Evolutionary conservation across 768 basidiomycete genomes (phyloP), one percentile per base, ranked within the genome.

Genomic region (Psilocybe sp.): DNA sequence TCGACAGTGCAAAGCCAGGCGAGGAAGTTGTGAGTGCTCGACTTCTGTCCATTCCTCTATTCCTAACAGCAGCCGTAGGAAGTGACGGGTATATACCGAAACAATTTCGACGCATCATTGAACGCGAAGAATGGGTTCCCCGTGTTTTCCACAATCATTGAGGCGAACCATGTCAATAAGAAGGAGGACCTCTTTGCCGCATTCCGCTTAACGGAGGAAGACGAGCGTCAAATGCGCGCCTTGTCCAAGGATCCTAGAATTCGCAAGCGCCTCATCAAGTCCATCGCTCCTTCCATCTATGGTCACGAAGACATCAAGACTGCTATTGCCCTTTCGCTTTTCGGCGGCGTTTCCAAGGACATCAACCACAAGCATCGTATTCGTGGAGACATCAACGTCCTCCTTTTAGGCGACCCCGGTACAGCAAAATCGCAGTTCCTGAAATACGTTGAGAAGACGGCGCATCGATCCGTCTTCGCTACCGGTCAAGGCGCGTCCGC

Each of bases 261-360:
- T 59, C 84, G 92, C 55, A 98, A 97, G 69, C 87, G 97, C 19
- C 96, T 99, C 65, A 82, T 98, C 73, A 99, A 99, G 69, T 97
- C 93, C 11, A 97, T 99, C 50, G 97, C 97, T 2, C 97, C 97
- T 0, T 97, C 94, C 34, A 98, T 99, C 68, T 99, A 98, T 60
- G 97, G 97, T 3, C 97, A 99, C 66, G 97, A 98, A 65, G 89
- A 98, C 65, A 98, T 99, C 78, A 98, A 98, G 72, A 97, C 96
- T 0, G 97, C 94, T 28, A 75, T 99, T 56, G 95, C 97, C 1
- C 79, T 99, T 44, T 93, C 93, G 1, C 83, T 99, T 34, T 98
- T 99, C 54, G 87, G 94, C 10, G 97, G 97, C 41, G 86, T 98
- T 1, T 63, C 90, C 2, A 99, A 99, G 68, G 92, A 99, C 64